These are phyloP conservation scores for Phytophthora colocasiae DNA, from an alignment of 352 stramenopile species.

Conservation along the genomic window DNA sequence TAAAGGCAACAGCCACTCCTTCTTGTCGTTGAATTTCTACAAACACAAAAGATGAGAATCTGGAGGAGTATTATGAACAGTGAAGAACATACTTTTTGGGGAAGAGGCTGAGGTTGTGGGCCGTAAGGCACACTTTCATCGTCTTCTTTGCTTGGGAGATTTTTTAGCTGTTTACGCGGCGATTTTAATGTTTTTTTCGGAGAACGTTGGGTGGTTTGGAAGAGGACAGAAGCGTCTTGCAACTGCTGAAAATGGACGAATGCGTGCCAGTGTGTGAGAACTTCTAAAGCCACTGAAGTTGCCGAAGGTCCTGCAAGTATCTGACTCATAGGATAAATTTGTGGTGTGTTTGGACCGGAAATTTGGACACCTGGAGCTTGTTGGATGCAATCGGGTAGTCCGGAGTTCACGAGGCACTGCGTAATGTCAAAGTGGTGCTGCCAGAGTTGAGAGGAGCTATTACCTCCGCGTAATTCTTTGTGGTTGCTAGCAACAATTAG, in stretches of 20 bases:
- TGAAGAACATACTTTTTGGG: slow-evolving; percentile 27
- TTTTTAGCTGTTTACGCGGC: slow-evolving; percentile 1
- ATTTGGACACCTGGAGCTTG: not conserved
- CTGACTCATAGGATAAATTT: slow-evolving; percentile 23
- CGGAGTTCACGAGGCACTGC: slow-evolving; percentile 37
- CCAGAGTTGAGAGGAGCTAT: slow-evolving; percentile 18
- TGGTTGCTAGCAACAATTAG: slow-evolving; percentile 14
- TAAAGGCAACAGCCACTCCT: slow-evolving; percentile 59
- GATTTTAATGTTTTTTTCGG: slow-evolving; percentile 25
- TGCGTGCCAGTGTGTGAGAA: slow-evolving; percentile 58
- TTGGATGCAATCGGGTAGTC: slow-evolving; percentile 31
- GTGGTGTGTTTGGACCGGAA: not conserved
- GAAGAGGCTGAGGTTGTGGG: slow-evolving; percentile 23
- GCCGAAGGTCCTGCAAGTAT: slow-evolving; percentile 6
- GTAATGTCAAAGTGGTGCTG: slow-evolving; percentile 28
- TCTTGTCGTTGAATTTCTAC: slow-evolving; percentile 52
- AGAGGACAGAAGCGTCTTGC: slow-evolving; percentile 46
- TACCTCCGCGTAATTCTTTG: not conserved
- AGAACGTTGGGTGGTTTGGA: slow-evolving; percentile 18
- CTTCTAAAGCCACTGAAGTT: slow-evolving; percentile 28
- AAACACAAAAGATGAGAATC: slow-evolving; percentile 3
- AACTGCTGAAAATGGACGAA: slow-evolving; percentile 65
- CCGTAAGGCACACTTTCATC: slow-evolving; percentile 21
- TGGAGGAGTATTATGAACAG: not conserved
- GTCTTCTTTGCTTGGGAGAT: not conserved